Evolutionary conservation across 306 rosid genomes (phyloP).

Genomic region (Dalbergia cultrata): DNA sequence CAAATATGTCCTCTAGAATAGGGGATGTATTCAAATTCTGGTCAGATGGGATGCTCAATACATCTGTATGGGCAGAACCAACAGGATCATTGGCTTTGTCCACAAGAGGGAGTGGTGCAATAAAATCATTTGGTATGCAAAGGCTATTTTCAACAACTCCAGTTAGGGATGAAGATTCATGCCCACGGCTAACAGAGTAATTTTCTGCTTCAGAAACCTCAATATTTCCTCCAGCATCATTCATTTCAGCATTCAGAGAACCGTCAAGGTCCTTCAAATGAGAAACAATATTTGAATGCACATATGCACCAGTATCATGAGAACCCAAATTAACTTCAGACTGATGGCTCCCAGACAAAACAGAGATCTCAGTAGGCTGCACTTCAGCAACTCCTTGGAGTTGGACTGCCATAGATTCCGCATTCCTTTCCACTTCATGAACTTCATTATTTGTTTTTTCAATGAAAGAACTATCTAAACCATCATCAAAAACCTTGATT

Average conservation of each 20-base stretch:
- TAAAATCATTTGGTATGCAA: slow-evolving; percentile 45
- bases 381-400: slow-evolving; percentile 60
- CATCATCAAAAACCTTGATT: slow-evolving; percentile 62
- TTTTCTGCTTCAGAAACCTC: slow-evolving; percentile 57
- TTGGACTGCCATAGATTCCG: slow-evolving; percentile 49
- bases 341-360: slow-evolving; percentile 51
- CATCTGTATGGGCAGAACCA: slow-evolving; percentile 57
- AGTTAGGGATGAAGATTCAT: slow-evolving; percentile 50
- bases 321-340: slow-evolving; percentile 56
- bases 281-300: slow-evolving; percentile 37
- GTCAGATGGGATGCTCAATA: slow-evolving; percentile 53
- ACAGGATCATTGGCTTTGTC: slow-evolving; percentile 59
- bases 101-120: slow-evolving; percentile 40
- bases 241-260: slow-evolving; percentile 61
- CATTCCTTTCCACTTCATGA: slow-evolving; percentile 48
- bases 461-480: slow-evolving; percentile 46
- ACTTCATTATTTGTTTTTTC: slow-evolving; percentile 61
- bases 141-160: slow-evolving; percentile 51
- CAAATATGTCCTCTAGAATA: slow-evolving; percentile 51
- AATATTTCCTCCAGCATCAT: slow-evolving; percentile 50
- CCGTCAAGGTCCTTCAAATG: slow-evolving; percentile 43
- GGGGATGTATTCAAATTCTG: slow-evolving; percentile 58
- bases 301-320: slow-evolving; percentile 52
- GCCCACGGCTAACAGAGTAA: slow-evolving; percentile 51
- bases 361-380: slow-evolving; percentile 50